Conservation (phyloP, 2,329 filamentous ascomycete genomes). For the Penicillium expansum region DNA sequence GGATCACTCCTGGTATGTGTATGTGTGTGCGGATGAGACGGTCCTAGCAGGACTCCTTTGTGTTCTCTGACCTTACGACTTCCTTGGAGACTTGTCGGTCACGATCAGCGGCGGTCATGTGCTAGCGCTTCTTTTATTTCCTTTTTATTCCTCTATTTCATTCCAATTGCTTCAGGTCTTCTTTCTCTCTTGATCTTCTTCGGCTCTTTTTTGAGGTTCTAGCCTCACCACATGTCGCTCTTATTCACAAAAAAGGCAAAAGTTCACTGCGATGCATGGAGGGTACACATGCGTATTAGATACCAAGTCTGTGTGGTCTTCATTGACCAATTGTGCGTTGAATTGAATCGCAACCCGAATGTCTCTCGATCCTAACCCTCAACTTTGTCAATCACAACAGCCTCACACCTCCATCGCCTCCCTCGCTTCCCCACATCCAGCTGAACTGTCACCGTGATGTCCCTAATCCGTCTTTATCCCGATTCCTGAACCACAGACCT, state of each 20-base stretch:
- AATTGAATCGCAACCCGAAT: slow-evolving; percentile 21
- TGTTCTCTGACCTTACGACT: slow-evolving; percentile 28
- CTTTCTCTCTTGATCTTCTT: slow-evolving; percentile 9
- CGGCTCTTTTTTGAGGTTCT: background rate
- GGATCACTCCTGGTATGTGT: slow-evolving; percentile 6
- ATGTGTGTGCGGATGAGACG: slow-evolving; percentile 18
- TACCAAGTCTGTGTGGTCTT: slow-evolving; percentile 23
- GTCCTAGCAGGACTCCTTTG: slow-evolving; percentile 18
- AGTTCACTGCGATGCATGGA: slow-evolving; percentile 25
- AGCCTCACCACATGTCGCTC: slow-evolving; percentile 13
- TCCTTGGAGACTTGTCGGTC: slow-evolving; percentile 29
- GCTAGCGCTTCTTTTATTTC: slow-evolving; percentile 26
- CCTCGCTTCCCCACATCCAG: slow-evolving; percentile 3
- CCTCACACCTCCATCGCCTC: background rate
- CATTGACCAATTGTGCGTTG: slow-evolving; percentile 15
- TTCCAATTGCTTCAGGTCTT: slow-evolving; percentile 10
- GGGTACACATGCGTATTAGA: slow-evolving; percentile 22
- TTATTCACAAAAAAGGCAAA: slow-evolving; percentile 25
- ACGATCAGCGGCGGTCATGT: slow-evolving; percentile 31
- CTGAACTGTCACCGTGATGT: slow-evolving; percentile 6
- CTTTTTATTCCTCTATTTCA: slow-evolving; percentile 14
- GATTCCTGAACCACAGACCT: slow-evolving; percentile 1
- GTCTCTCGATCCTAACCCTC: slow-evolving; percentile 9
- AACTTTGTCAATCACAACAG: slow-evolving; percentile 6
- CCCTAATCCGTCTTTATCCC: background rate